Percentiles rank a stretch among this genome's conserved stretches.
Evolutionary conservation across 2,329 filamentous ascomycete species (phyloP).

Genomic region (Aspergillus flavus): DNA sequence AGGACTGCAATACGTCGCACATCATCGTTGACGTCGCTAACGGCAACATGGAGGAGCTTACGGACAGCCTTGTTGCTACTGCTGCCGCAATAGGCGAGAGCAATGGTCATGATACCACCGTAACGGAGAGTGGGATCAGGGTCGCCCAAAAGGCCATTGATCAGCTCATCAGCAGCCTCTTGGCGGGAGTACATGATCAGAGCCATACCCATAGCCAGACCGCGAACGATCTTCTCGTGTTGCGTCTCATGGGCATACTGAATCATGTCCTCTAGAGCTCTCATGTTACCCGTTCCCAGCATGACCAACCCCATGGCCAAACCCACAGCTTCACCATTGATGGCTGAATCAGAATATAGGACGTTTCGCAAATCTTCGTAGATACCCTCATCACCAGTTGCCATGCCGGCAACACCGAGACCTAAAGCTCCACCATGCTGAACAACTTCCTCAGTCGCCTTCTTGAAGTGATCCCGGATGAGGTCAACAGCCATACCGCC

Average conservation of each 20-base stretch:
- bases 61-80: slow-evolving; percentile 98
- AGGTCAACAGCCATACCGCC: slow-evolving; percentile 74
- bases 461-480: slow-evolving; percentile 52
- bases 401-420: slow-evolving; percentile 96
- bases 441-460: slow-evolving; percentile 72
- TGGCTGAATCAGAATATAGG: slow-evolving; percentile 88
- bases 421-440: slow-evolving; percentile 95
- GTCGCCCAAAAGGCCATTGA: slow-evolving; percentile 89
- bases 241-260: slow-evolving; percentile 97
- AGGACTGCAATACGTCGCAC: slow-evolving; percentile 95
- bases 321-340: slow-evolving; percentile 96
- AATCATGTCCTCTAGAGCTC: slow-evolving; percentile 94
- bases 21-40: slow-evolving; percentile 97
- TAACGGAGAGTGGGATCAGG: slow-evolving; percentile 93
- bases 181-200: slow-evolving; percentile 97
- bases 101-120: slow-evolving; percentile 98
- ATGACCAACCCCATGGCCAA: slow-evolving; percentile 97
- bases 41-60: slow-evolving; percentile 90
- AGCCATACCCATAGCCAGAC: slow-evolving; percentile 93
- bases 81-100: slow-evolving; percentile 93
- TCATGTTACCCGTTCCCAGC: slow-evolving; percentile 95
- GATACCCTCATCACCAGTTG: slow-evolving; percentile 84
- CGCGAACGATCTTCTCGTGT: slow-evolving; percentile 98
- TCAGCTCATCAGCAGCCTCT: slow-evolving; percentile 90
- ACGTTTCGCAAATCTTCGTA: slow-evolving; percentile 90